Conservation (phyloP, 306 rosid genomes). For the Purshia tridentata region DNA sequence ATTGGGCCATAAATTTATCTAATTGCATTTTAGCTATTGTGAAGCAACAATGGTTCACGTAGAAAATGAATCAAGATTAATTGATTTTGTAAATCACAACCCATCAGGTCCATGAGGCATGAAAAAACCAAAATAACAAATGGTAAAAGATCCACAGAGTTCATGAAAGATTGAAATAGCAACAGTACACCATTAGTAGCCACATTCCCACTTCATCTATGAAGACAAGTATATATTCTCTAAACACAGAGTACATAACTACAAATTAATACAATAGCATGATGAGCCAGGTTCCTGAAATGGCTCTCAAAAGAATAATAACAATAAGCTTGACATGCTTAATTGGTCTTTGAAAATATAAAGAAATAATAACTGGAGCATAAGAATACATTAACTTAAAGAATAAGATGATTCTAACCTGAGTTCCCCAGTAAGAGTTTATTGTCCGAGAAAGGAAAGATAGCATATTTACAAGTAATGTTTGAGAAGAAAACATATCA, state of each 20-base stretch:
- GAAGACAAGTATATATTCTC: background rate
- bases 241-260: background rate
- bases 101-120: background rate
- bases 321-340: background rate
- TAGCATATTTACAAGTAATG: constrained; percentile 70
- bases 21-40: background rate
- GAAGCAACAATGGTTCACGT: background rate
- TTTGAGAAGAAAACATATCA: constrained; percentile 68
- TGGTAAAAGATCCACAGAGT: background rate
- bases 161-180: background rate
- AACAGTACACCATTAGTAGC: background rate
- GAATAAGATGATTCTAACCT: constrained; percentile 46
- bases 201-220: background rate
- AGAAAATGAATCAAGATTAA: background rate
- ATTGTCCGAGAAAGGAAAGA: constrained; percentile 76
- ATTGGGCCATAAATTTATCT: constrained; percentile 2
- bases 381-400: constrained; percentile 4
- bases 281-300: background rate
- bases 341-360: background rate
- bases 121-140: background rate
- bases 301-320: background rate
- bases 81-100: background rate
- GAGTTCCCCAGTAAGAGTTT: constrained; percentile 97
- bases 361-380: background rate
- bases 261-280: constrained; percentile 10